These are phyloP conservation scores for Beauveria bassiana DNA, from an alignment of 2,329 filamentous ascomycete genomes.

Conservation along the genomic window DNA sequence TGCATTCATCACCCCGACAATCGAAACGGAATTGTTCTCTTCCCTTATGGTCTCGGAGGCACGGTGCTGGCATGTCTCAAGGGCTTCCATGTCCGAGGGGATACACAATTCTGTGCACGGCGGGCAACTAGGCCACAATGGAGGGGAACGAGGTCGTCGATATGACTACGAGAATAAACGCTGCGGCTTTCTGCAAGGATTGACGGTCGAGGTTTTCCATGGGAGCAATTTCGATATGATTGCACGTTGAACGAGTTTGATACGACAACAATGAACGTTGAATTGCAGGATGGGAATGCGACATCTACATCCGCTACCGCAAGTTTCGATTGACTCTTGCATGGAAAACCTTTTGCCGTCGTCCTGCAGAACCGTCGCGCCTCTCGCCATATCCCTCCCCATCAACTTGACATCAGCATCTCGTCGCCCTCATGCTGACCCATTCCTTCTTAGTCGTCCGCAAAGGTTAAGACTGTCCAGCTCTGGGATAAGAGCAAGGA, in stretches of 20 bases:
- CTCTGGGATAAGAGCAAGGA: constrained; percentile 99
- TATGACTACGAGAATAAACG: background rate
- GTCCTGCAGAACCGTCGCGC: background rate
- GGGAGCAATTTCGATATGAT: background rate
- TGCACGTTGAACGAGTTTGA: background rate
- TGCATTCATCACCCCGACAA: background rate
- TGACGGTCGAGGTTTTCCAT: background rate
- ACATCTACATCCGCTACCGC: background rate
- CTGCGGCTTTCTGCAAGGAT: background rate
- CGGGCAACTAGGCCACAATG: background rate
- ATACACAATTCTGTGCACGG: background rate
- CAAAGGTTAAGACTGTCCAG: constrained; percentile 86
- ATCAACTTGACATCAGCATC: background rate
- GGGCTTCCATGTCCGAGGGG: background rate
- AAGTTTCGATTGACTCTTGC: background rate
- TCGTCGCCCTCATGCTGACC: background rate
- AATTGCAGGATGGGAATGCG: background rate
- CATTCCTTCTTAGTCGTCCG: constrained; percentile 30
- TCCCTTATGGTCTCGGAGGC: background rate
- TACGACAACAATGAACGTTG: background rate
- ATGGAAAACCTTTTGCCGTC: background rate
- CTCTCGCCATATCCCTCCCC: background rate
- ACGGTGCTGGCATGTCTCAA: background rate
- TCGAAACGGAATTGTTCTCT: background rate
- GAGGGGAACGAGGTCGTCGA: background rate